Evolutionary conservation across 768 basidiomycete species (phyloP).

Genomic region (Kwoniella bestiolae): DNA sequence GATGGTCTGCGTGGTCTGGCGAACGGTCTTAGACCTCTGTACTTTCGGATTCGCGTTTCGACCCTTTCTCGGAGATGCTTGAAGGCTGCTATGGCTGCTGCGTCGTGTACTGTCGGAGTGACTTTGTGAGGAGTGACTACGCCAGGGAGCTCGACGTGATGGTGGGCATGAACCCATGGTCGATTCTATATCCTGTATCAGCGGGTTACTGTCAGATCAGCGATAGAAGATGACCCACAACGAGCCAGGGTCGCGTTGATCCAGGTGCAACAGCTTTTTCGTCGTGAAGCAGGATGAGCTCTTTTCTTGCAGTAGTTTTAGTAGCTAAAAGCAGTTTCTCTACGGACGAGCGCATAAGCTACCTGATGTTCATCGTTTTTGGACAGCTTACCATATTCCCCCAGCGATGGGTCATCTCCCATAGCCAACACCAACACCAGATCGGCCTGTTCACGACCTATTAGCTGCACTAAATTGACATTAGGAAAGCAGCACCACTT

Average conservation of each 20-base stretch:
- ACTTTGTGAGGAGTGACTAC: slow-evolving; percentile 62
- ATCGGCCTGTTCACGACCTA: slow-evolving; percentile 32
- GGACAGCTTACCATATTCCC: slow-evolving; percentile 70
- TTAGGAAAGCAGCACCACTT: slow-evolving; percentile 29
- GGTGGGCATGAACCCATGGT: slow-evolving; percentile 94
- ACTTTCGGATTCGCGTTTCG: slow-evolving; percentile 84
- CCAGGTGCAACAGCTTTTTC: slow-evolving; percentile 86
- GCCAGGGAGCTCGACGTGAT: slow-evolving; percentile 76
- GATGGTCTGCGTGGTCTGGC: slow-evolving; percentile 74
- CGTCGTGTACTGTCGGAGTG: slow-evolving; percentile 67
- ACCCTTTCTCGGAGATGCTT: slow-evolving; percentile 93
- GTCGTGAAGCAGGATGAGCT: slow-evolving; percentile 89
- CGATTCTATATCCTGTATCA: too few relatives aligned
- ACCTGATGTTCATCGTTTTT: not conserved
- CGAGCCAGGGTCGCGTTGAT: slow-evolving; percentile 93
- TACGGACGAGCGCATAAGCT: slow-evolving; percentile 2
- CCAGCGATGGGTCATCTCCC: slow-evolving; percentile 81
- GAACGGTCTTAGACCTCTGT: slow-evolving; percentile 69
- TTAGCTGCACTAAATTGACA: not conserved
- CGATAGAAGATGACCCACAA: slow-evolving; percentile 62
- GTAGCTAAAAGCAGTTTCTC: slow-evolving; percentile 85
- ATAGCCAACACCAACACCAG: slow-evolving; percentile 61
- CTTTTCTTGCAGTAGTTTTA: slow-evolving; percentile 98
- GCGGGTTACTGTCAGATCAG: too few relatives aligned
- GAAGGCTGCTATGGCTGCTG: slow-evolving; percentile 82